Conservation (phyloP, 345 rosid genomes). For the Pistacia atlantica region DNA sequence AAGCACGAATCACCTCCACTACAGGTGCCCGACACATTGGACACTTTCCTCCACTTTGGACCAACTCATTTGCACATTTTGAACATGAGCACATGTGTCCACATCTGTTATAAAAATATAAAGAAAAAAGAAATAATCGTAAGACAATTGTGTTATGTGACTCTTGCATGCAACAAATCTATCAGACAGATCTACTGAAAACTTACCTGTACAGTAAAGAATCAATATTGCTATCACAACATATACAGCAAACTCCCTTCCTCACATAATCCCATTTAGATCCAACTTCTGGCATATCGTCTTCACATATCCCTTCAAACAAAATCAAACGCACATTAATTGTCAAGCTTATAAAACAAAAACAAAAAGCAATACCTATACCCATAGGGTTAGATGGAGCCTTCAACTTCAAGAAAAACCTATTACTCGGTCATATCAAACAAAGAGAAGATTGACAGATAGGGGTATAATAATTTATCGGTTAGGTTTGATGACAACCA, state of each 20-base stretch:
- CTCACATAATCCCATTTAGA: conserved; percentile 78
- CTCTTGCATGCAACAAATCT: background rate
- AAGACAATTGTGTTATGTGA: background rate
- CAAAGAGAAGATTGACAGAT: background rate
- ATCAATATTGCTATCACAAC: conserved; percentile 69
- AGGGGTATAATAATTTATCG: too few relatives aligned
- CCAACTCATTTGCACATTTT: conserved; percentile 77
- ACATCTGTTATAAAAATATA: conserved; percentile 53
- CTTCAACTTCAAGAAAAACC: background rate
- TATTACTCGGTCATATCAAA: background rate
- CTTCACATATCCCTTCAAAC: conserved; percentile 48
- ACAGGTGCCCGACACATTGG: conserved; percentile 96
- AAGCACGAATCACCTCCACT: conserved; percentile 86
- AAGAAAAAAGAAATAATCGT: background rate
- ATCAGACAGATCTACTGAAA: background rate
- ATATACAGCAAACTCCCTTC: conserved; percentile 82
- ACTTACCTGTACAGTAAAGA: conserved; percentile 82
- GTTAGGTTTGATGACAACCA: too few relatives aligned
- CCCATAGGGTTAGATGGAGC: background rate
- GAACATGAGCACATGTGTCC: conserved; percentile 97
- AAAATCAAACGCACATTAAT: background rate
- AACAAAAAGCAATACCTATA: background rate
- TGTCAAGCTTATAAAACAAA: background rate
- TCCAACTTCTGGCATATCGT: conserved; percentile 40
- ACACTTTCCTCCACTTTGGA: conserved; percentile 75